Base-by-base conservation (phyloP, 306 rosid species). In the Prunus mira region DNA sequence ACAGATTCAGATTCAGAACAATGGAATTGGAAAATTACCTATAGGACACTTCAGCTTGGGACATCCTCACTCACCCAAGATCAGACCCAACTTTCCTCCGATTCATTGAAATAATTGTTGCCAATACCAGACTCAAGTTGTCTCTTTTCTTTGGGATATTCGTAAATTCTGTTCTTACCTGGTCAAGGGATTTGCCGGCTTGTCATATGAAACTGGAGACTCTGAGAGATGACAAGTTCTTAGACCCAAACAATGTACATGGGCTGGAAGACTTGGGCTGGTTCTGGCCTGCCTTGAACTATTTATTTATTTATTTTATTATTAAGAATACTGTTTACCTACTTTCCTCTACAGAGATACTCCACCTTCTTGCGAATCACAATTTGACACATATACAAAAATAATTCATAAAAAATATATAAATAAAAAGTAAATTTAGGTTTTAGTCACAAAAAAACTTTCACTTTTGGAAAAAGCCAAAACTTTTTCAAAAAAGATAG, bases 31-130 rank as follows among this genome's bases (percentile, higher is more conserved):
- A 25, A 32, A 20, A 56, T 73, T 46, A 73, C 77, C 77, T 27
- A 69, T 73, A 73, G 69, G 77, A 73, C 2, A 73, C 77, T 20
- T 73, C 47, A 60, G 77, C 57, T 46, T 73, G 77, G 77, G 77
- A 73, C 77, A 73, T 73, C 69, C 69, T 73, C 58, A 60, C 43
- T 73, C 77, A 73, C 63, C 55, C 67, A 58, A 12, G 58, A 61
- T 61, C 52, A 27, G 52, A 45, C 52, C 27, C 22, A 60, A 43
- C 27, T 25, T 11, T 25, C 41, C 13, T 69, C 25, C 45, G 69
- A 45, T 73, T 51, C 58, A 65, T 65, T 57, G 67, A 73, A 58
- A 27, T 27, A 27, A 5, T 25, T 45, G 77, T 46, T 56, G 66
- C 25, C 24, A 57, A 41, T 12, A 46, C 15, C 34, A 20, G 4